A percentile compares a stretch with the other conserved stretches of the same genome.
Evolutionary conservation across 345 rosid species (phyloP).

Genomic region (Atalantia buxifolia): DNA sequence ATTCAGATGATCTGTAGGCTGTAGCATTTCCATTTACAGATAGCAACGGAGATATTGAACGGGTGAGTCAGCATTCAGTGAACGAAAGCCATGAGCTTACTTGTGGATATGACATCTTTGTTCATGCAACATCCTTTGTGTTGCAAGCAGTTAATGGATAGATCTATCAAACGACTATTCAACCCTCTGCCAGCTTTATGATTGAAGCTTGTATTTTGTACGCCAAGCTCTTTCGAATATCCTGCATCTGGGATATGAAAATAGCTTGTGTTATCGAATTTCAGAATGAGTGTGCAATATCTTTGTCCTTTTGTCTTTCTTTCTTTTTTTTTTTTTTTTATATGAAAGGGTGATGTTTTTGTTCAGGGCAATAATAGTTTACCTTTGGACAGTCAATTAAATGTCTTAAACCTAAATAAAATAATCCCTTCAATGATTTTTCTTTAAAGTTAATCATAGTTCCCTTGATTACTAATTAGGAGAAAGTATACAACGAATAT

Average conservation of each 20-base stretch:
- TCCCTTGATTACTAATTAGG: too few species aligned
- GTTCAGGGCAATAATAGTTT: too few species aligned
- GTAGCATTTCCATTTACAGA: slow-evolving; percentile 21
- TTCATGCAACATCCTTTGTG: neutral
- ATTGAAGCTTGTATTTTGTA: neutral
- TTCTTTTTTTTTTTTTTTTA: too few species aligned
- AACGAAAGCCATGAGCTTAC: neutral
- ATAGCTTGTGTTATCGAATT: neutral
- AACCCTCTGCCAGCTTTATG: neutral
- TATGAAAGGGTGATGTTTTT: too few species aligned
- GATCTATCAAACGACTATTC: too few species aligned
- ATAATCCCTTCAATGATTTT: too few species aligned
- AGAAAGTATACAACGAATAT: too few species aligned
- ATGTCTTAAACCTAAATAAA: neutral
- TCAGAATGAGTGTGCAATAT: neutral
- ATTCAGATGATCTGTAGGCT: slow-evolving; percentile 38
- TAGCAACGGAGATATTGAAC: neutral
- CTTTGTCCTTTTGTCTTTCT: too few species aligned
- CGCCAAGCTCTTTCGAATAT: neutral
- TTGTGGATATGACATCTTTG: neutral
- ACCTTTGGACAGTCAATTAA: neutral
- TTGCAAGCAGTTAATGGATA: neutral
- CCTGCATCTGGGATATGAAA: neutral
- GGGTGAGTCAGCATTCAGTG: neutral
- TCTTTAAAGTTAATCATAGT: too few species aligned